Conservation (phyloP, 2,329 filamentous ascomycete genomes). For the Hypoxylon sp. region DNA sequence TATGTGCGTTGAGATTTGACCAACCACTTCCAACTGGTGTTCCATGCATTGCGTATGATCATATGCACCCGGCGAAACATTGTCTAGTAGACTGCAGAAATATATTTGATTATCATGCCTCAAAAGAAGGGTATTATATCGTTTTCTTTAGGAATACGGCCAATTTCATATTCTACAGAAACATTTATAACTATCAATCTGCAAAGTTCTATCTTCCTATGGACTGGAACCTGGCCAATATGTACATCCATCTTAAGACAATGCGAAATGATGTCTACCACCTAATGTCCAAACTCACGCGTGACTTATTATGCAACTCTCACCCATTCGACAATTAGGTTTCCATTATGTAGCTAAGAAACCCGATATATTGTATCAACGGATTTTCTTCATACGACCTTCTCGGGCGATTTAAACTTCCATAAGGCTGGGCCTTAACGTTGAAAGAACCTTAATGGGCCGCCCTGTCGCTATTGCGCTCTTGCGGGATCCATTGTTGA, state of each 20-base stretch:
- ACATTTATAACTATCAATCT: not conserved
- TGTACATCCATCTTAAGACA: not conserved
- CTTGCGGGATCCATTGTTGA: not conserved
- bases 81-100: not conserved
- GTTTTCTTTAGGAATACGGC: not conserved
- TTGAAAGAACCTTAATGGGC: conserved; percentile 13
- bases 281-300: not conserved
- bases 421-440: conserved; percentile 3
- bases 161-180: not conserved
- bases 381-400: conserved; percentile 1
- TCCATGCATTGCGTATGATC: conserved; percentile 16
- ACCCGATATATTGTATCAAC: not conserved
- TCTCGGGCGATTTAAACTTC: conserved; percentile 14
- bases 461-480: not conserved
- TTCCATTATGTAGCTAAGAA: not conserved
- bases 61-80: not conserved
- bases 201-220: not conserved
- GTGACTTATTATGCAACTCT: not conserved
- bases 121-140: not conserved
- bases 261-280: not conserved
- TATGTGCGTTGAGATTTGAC: conserved; percentile 23
- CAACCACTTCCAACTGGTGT: conserved; percentile 17
- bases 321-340: conserved; percentile 11
- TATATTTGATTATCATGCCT: not conserved
- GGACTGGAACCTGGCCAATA: not conserved